These are phyloP conservation scores for Saccharomycopsis sp. DNA, from an alignment of 805 yeast species.

Conservation along the genomic window DNA sequence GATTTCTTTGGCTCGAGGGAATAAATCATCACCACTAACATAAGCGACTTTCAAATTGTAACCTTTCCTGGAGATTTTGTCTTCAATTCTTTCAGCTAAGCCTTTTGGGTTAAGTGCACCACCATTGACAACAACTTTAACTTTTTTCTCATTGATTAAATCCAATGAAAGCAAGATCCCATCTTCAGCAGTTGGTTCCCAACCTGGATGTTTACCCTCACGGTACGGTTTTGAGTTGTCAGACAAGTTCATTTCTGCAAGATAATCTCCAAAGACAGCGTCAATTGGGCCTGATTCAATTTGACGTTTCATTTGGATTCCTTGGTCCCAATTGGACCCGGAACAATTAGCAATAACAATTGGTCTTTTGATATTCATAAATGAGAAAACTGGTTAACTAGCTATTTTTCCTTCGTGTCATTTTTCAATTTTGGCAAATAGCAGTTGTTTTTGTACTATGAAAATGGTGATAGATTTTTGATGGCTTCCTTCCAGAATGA, in stretches of 20 bases:
- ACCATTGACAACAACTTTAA: constrained; percentile 24
- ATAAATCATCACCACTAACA: constrained; percentile 23
- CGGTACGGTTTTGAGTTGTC: constrained; percentile 16
- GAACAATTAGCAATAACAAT: constrained; percentile 19
- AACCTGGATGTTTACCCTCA: constrained; percentile 17
- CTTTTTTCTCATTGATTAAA: constrained; percentile 7
- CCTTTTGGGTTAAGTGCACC: constrained; percentile 24
- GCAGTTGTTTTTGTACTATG: too few species aligned
- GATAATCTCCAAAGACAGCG: constrained; percentile 29
- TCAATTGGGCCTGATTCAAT: constrained; percentile 16
- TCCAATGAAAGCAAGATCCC: constrained; percentile 12
- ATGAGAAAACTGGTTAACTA: too few species aligned
- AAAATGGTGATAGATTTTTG: too few species aligned
- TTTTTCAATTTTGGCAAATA: too few species aligned
- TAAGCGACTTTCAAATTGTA: constrained; percentile 22
- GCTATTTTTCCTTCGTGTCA: too few species aligned
- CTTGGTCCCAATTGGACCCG: constrained; percentile 14
- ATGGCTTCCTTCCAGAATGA: too few species aligned
- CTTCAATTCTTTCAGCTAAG: constrained; percentile 19
- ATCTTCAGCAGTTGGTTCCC: constrained; percentile 18
- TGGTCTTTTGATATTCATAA: constrained; percentile 12
- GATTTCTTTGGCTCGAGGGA: constrained; percentile 14
- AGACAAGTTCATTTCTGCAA: constrained; percentile 26
- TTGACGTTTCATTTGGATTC: constrained; percentile 16
- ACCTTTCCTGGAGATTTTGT: constrained; percentile 9